A percentile compares a stretch with the other conserved stretches of the same genome.
Conservation (phyloP, 768 basidiomycete species). For the Erythrobasidium yunnanense region DNA sequence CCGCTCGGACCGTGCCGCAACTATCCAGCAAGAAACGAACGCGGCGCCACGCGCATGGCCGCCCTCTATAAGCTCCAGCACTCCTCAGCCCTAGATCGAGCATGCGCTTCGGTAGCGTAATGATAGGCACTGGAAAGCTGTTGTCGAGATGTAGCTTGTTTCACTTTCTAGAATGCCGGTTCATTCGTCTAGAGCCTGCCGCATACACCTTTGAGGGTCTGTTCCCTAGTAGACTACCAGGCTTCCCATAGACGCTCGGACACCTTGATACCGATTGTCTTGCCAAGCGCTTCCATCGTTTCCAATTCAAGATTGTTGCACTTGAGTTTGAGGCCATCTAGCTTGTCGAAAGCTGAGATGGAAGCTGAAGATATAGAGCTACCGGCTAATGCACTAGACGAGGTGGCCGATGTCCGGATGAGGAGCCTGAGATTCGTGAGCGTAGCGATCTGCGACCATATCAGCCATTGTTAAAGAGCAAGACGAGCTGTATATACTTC, state of each 20-base stretch:
- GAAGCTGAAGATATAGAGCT: neutral
- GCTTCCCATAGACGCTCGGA: conserved; percentile 19
- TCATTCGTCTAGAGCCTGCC: too few species aligned
- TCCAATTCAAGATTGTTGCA: conserved; percentile 15
- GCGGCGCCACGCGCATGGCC: too few species aligned
- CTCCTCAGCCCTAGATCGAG: too few species aligned
- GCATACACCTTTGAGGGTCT: too few species aligned
- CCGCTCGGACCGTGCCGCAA: too few species aligned
- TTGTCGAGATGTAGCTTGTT: too few species aligned
- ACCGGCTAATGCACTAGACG: neutral
- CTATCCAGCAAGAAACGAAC: too few species aligned
- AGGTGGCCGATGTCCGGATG: conserved; percentile 6
- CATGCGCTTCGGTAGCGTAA: too few species aligned
- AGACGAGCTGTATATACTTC: neutral
- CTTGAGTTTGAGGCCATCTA: conserved; percentile 18
- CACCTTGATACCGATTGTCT: conserved; percentile 15
- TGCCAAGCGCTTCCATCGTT: neutral
- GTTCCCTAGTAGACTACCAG: neutral
- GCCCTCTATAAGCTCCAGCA: too few species aligned
- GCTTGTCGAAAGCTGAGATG: conserved; percentile 13
- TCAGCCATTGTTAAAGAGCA: neutral
- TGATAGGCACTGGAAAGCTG: too few species aligned
- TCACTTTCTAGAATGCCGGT: too few species aligned
- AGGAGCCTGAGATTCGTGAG: conserved; percentile 11
- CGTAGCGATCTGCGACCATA: conserved; percentile 5